These are phyloP conservation scores for Trametes gibbosa DNA, from an alignment of 768 basidiomycete species.

Conservation along the genomic window DNA sequence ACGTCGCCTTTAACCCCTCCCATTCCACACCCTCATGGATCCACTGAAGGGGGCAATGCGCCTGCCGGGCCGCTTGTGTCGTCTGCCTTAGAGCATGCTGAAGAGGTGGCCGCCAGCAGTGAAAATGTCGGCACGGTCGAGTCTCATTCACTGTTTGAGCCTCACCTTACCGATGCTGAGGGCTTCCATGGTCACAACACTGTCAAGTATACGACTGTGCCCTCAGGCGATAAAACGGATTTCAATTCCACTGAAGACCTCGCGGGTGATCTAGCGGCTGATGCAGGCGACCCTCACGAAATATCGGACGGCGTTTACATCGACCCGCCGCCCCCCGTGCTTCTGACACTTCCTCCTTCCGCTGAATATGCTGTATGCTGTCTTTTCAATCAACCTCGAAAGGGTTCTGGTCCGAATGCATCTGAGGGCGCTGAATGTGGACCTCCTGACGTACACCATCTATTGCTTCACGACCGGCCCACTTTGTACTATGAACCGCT, in stretches of 20 bases:
- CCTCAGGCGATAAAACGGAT: no score
- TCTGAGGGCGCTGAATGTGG: slow-evolving; percentile 6
- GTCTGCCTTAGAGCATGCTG: background rate
- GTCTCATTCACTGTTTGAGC: background rate
- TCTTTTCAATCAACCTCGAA: slow-evolving; percentile 55
- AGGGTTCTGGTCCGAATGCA: slow-evolving; percentile 17
- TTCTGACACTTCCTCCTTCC: slow-evolving; percentile 44
- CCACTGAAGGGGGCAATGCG: background rate
- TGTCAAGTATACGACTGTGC: background rate
- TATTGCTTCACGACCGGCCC: slow-evolving; percentile 61
- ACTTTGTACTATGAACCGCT: slow-evolving; percentile 79
- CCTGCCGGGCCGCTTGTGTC: background rate
- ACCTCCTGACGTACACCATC: slow-evolving; percentile 2
- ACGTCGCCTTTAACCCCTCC: no score
- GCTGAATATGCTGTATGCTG: slow-evolving; percentile 40
- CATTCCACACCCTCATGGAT: background rate
- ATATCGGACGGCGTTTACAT: slow-evolving; percentile 56
- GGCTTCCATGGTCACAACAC: no score
- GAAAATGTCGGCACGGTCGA: background rate
- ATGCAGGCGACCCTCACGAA: slow-evolving; percentile 18
- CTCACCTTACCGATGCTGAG: background rate
- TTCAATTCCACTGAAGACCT: background rate
- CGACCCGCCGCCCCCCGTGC: slow-evolving; percentile 70
- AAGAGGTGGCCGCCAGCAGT: background rate
- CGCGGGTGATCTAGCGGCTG: background rate